Evolutionary conservation across 2,329 filamentous ascomycete species (phyloP).

Genomic region (Fusarium poae): DNA sequence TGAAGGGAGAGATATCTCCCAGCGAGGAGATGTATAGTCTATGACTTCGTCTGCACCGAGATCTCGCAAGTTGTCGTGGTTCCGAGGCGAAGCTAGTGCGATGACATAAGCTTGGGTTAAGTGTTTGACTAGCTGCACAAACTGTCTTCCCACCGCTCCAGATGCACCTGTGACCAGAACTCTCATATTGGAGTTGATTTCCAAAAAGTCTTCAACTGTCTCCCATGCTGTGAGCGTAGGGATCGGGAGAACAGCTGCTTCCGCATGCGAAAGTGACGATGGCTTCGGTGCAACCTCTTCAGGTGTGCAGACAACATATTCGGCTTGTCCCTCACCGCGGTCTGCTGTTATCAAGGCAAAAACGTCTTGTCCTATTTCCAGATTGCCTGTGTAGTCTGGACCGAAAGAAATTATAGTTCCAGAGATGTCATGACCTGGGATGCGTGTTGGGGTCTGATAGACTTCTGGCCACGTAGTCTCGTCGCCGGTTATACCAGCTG

Average conservation of each 20-base stretch:
- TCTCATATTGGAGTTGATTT: rapidly evolving
- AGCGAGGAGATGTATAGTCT: constrained; percentile 45
- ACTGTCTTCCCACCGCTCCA: constrained; percentile 33
- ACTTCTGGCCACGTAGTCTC: constrained; percentile 54
- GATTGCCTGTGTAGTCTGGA: background rate
- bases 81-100: constrained; percentile 47
- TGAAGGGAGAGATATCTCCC: constrained; percentile 29
- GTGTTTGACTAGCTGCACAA: constrained; percentile 49
- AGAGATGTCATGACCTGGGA: constrained; percentile 56
- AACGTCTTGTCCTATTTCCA: background rate
- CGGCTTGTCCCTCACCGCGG: constrained; percentile 9
- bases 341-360: constrained; percentile 5
- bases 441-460: constrained; percentile 46
- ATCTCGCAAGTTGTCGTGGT: constrained; percentile 29
- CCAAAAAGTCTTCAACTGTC: background rate
- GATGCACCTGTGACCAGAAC: constrained; percentile 23
- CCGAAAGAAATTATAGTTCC: constrained; percentile 49
- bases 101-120: constrained; percentile 44
- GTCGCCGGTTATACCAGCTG: constrained; percentile 54
- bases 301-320: constrained; percentile 1
- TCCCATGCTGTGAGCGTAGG: constrained; percentile 31
- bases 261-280: background rate
- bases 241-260: constrained; percentile 21
- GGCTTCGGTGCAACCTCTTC: constrained; percentile 16
- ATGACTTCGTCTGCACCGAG: constrained; percentile 45